A percentile compares a stretch with the other conserved stretches of the same genome.
Evolutionary conservation across 768 basidiomycete species (phyloP).

Genomic region (Amanita subjunquillea): DNA sequence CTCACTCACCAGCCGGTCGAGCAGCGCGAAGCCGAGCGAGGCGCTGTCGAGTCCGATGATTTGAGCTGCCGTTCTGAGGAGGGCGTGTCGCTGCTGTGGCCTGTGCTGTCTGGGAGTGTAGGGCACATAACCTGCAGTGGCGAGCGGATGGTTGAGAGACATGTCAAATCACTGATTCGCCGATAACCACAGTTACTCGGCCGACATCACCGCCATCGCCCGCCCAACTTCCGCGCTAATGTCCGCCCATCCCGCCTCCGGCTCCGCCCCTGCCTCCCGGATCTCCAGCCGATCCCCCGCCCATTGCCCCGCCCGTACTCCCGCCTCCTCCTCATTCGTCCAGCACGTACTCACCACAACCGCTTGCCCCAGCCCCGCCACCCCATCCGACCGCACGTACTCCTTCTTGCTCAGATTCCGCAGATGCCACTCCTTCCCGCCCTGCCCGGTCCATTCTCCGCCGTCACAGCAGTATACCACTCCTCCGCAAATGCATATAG

Average conservation of each 20-base stretch:
- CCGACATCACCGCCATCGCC: slow-evolving; percentile 6
- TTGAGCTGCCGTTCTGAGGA: slow-evolving; percentile 62
- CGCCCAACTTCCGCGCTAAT: slow-evolving; percentile 3
- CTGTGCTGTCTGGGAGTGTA: no score
- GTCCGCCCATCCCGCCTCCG: background rate
- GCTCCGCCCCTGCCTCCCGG: background rate
- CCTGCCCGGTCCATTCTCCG: background rate
- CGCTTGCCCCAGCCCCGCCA: background rate
- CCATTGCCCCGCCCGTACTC: slow-evolving; percentile 1
- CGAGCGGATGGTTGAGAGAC: no score
- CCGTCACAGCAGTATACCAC: slow-evolving; percentile 1
- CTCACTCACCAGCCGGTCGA: slow-evolving; percentile 54
- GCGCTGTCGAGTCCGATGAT: slow-evolving; percentile 51
- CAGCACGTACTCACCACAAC: slow-evolving; percentile 2
- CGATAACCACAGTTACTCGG: background rate
- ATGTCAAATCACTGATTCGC: background rate
- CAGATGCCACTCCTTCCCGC: background rate
- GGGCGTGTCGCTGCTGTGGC: no score
- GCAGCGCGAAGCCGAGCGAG: slow-evolving; percentile 66
- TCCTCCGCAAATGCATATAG: slow-evolving; percentile 4
- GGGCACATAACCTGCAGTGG: no score
- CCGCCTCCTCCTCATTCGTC: slow-evolving; percentile 3
- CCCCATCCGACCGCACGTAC: background rate
- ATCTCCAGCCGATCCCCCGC: slow-evolving; percentile 6
- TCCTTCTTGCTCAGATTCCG: slow-evolving; percentile 1